Conservation (phyloP, 768 basidiomycete genomes). For the Lactarius deliciosus region DNA sequence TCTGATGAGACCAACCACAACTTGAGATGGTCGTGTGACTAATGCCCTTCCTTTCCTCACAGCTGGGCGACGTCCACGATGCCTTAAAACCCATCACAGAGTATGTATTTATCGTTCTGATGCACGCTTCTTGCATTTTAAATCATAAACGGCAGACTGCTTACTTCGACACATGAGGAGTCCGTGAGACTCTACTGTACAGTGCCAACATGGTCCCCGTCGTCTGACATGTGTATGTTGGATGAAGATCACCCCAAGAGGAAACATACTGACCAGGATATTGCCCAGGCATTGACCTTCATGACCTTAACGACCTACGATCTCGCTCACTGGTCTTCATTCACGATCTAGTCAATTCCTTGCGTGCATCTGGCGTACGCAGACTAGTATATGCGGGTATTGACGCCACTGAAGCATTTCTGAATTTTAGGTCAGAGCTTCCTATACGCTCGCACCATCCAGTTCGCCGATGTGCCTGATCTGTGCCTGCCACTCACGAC, state of each 20-base stretch:
- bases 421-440: constrained; percentile 52
- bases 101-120: constrained; percentile 39
- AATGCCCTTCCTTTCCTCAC: constrained; percentile 8
- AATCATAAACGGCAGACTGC: constrained; percentile 41
- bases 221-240: constrained; percentile 55
- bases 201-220: constrained; percentile 63
- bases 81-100: constrained; percentile 63
- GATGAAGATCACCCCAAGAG: neutral
- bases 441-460: constrained; percentile 63
- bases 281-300: constrained; percentile 55
- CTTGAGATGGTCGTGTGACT: constrained; percentile 18
- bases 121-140: constrained; percentile 5
- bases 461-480: constrained; percentile 59
- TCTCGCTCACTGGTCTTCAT: constrained; percentile 62
- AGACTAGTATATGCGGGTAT: constrained; percentile 7
- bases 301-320: constrained; percentile 66
- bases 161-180: constrained; percentile 44
- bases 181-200: constrained; percentile 61
- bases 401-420: constrained; percentile 12
- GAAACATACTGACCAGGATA: constrained; percentile 5
- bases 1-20: constrained; percentile 16
- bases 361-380: constrained; percentile 61
- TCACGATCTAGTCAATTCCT: constrained; percentile 58
- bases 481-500: constrained; percentile 49
- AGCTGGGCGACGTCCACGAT: constrained; percentile 55